These are phyloP conservation scores for Fagopyrum homotropicum DNA, from an alignment of 148 eudicot species.

Conservation along the genomic window DNA sequence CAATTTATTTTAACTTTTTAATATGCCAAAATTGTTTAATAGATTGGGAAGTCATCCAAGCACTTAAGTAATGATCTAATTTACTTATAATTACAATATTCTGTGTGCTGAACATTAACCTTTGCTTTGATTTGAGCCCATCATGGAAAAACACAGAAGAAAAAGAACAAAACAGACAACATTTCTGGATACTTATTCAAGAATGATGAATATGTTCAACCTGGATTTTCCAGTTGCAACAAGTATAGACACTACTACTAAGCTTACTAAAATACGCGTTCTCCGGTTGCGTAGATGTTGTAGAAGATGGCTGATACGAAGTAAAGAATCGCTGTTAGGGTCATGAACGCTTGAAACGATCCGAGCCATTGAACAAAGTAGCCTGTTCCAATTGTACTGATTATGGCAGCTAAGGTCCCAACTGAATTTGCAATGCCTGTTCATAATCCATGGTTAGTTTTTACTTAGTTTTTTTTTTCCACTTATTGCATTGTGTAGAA, in stretches of 20 bases:
- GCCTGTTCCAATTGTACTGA: slow-evolving; percentile 88
- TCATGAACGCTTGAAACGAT: slow-evolving; percentile 86
- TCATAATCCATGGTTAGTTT: background rate
- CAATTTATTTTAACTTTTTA: no score
- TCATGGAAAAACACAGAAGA: background rate
- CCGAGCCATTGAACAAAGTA: slow-evolving; percentile 91
- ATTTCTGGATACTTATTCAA: background rate
- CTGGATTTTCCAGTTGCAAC: background rate
- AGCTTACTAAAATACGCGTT: slow-evolving; percentile 46
- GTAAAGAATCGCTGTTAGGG: slow-evolving; percentile 74
- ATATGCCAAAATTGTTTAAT: no score
- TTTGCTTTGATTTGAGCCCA: background rate
- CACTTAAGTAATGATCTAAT: no score
- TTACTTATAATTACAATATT: background rate
- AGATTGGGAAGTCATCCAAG: no score
- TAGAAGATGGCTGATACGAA: slow-evolving; percentile 64
- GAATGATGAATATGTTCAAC: background rate
- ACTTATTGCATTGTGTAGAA: background rate
- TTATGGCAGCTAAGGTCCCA: slow-evolving; percentile 87
- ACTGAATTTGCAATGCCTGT: slow-evolving; percentile 85
- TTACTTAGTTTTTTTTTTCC: background rate
- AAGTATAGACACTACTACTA: background rate
- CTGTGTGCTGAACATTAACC: background rate
- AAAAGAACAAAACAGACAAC: background rate
- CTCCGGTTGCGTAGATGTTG: slow-evolving; percentile 73